Evolutionary conservation across 1,139 yeast genomes (phyloP).

Genomic region (Candida gigantensis): DNA sequence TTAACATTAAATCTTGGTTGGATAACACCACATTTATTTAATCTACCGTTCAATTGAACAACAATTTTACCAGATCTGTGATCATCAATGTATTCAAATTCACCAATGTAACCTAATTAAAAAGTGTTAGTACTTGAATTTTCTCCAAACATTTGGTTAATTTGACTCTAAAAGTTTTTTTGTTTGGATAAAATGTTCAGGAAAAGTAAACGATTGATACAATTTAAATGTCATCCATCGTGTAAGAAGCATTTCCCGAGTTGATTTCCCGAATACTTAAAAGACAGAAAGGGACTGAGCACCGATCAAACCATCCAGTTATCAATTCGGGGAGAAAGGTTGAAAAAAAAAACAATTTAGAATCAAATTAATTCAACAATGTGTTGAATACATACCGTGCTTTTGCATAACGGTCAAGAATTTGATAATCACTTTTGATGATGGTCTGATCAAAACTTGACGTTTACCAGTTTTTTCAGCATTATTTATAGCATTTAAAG

Average conservation of each 20-base stretch:
- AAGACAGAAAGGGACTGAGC: slow-evolving; percentile 91
- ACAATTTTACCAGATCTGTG: slow-evolving; percentile 99
- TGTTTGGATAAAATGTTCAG: no score
- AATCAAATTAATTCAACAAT: background rate
- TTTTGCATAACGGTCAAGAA: slow-evolving; percentile 97
- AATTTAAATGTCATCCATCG: slow-evolving; percentile 38
- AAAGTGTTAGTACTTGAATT: slow-evolving; percentile 13
- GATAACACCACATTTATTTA: slow-evolving; percentile 98
- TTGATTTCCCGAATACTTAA: slow-evolving; percentile 92
- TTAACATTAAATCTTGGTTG: slow-evolving; percentile 97
- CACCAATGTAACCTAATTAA: slow-evolving; percentile 80
- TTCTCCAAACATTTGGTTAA: no score
- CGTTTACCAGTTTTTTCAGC: slow-evolving; percentile 99
- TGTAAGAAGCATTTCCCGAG: slow-evolving; percentile 75
- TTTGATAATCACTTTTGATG: slow-evolving; percentile 97
- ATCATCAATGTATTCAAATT: slow-evolving; percentile 97
- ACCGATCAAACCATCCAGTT: slow-evolving; percentile 96
- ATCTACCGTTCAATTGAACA: slow-evolving; percentile 95
- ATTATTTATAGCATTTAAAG: slow-evolving; percentile 96
- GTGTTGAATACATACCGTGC: slow-evolving; percentile 45
- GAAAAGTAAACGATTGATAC: slow-evolving; percentile 69
- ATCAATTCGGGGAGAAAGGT: slow-evolving; percentile 75
- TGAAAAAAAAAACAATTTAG: background rate
- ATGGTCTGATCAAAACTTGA: slow-evolving; percentile 98
- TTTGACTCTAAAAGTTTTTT: no score